A percentile compares a stretch with the other conserved stretches of the same genome.
phyloP scores from a whole-genome alignment of 2,329 filamentous ascomycete species.

The Aspergillus quadrilineatus region DNA sequence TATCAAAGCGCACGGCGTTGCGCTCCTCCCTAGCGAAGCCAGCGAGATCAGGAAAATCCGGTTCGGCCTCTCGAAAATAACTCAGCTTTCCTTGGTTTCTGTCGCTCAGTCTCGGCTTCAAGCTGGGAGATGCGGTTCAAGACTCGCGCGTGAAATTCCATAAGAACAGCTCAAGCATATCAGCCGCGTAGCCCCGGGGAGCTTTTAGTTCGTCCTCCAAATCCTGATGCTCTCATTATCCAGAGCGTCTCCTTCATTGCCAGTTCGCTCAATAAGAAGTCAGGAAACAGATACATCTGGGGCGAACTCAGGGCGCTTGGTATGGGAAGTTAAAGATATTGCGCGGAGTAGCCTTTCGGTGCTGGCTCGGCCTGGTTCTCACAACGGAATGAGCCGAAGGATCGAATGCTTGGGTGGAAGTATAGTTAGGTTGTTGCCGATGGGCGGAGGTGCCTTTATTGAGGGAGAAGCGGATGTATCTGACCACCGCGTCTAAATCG shows the following conservation, averaged over 20 bases:
- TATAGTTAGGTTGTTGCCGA: not conserved
- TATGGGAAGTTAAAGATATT: not conserved
- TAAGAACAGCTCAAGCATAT: constrained; percentile 26
- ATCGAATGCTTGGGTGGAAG: not conserved
- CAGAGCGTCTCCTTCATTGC: not conserved
- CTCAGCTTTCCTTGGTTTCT: constrained; percentile 20
- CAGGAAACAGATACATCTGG: not conserved
- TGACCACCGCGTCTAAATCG: not conserved
- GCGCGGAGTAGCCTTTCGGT: not conserved
- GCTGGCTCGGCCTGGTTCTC: constrained; percentile 16
- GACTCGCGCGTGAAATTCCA: constrained; percentile 26
- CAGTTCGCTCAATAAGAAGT: not conserved
- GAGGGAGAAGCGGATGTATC: not conserved
- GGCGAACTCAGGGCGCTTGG: not conserved
- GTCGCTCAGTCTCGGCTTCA: constrained; percentile 19
- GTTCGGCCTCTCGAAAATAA: constrained; percentile 15
- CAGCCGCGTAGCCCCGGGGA: constrained; percentile 25
- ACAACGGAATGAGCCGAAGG: constrained; percentile 13
- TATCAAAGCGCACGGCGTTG: constrained; percentile 18
- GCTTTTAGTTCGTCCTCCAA: constrained; percentile 23
- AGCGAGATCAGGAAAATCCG: constrained; percentile 24
- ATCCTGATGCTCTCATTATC: constrained; percentile 14
- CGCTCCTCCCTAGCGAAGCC: constrained; percentile 21
- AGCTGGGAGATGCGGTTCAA: constrained; percentile 22
- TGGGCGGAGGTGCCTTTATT: not conserved